Evolutionary conservation across 202 grass and related monocot genomes (phyloP).

Genomic region (Sporobolus alterniflorus): DNA sequence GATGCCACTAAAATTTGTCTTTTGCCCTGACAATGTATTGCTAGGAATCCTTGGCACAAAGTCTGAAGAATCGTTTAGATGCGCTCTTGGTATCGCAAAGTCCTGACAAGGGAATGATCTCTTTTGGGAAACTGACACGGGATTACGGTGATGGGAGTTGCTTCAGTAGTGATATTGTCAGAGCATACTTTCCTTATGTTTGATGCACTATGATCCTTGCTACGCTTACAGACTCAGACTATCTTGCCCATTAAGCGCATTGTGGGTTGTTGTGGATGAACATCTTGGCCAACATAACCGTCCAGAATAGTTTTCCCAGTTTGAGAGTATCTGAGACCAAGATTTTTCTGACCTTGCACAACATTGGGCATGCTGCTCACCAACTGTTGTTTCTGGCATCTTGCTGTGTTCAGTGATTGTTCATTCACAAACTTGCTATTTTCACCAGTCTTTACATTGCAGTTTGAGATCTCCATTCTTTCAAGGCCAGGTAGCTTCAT

Average conservation of each 20-base stretch:
- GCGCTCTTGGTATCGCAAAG: constrained; percentile 18
- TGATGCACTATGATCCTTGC: constrained; percentile 41
- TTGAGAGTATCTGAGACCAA: constrained; percentile 32
- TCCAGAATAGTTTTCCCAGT: constrained; percentile 20
- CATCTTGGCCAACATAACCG: constrained; percentile 25
- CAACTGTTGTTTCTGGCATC: constrained; percentile 35
- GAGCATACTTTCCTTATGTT: constrained; percentile 31
- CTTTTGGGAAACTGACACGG: constrained; percentile 36
- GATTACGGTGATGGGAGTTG: neutral
- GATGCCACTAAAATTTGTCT: constrained; percentile 14
- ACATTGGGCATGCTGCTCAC: constrained; percentile 21
- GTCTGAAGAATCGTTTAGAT: constrained; percentile 25
- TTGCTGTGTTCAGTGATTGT: constrained; percentile 18
- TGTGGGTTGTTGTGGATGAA: constrained; percentile 47
- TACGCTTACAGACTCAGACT: constrained; percentile 53
- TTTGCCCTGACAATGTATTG: neutral
- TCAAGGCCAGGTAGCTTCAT: constrained; percentile 66
- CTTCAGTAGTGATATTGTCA: constrained; percentile 28
- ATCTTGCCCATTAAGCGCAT: constrained; percentile 75
- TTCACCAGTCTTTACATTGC: constrained; percentile 15
- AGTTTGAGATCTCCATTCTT: constrained; percentile 54
- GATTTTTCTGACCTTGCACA: constrained; percentile 34
- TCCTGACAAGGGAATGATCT: constrained; percentile 34
- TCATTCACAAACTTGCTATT: constrained; percentile 32
- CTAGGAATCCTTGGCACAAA: constrained; percentile 31